Base-by-base conservation (phyloP, 495 filamentous ascomycete genomes). In the Penicillium odoratum region DNA sequence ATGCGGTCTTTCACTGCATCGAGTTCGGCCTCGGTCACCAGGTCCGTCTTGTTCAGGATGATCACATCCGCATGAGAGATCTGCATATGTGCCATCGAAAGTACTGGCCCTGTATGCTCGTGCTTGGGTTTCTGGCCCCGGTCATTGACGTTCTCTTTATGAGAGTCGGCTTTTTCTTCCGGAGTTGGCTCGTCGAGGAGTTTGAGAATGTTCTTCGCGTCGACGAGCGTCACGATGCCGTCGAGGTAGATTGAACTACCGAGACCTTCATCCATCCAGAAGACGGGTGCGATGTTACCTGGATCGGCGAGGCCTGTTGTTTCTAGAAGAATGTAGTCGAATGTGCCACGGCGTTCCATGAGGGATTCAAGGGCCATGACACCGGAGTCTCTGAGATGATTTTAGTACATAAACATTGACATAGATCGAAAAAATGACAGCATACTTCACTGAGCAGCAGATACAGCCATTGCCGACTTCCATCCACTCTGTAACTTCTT, bases 291-390 rank as follows among this genome's bases (percentile, higher is more conserved):
- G 45, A 98, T 85, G 63, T 97, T 98, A 5, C 94, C 94, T 0
- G 94, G 94, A 71, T 98, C 94, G 11, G 94, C 94, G 9, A 98
- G 81, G 0, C 94, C 94, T 3, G 93, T 97, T 1, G 95, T 98
- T 74, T 98, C 94, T 26, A 98, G 88, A 1, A 98, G 85, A 63
- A 98, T 97, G 76, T 98, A 98, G 80, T 98, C 95, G 67, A 98
- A 98, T 36, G 86, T 84, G 42, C 94, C 94, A 53, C 90, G 90
- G 59, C 89, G 89, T 58, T 92, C 89, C 90, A 98, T 97, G n/a
- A 98, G 78, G 16, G 88, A 89, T 74, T 98, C 94, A 56, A 98
- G 92, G 56, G 94, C 95, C 63, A 87, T 87, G 50, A 98, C 92
- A 44, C 95, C 94, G 7, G 85, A 83, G 73, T 97, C 93, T 78